A percentile compares a stretch with the other conserved stretches of the same genome.
Conservation (phyloP, 106 monocot genomes). For the Dioscorea dumetorum region DNA sequence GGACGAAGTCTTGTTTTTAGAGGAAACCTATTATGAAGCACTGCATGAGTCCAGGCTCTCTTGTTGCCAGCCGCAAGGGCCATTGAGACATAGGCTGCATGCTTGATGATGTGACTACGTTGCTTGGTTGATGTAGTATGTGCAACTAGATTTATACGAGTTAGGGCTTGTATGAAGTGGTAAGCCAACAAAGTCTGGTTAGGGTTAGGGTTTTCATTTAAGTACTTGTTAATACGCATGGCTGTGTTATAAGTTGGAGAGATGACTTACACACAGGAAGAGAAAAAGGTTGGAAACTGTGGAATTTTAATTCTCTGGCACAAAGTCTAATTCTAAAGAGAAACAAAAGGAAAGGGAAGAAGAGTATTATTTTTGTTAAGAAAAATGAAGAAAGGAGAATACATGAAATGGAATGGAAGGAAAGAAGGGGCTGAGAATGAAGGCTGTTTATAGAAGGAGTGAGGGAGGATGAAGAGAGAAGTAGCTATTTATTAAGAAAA, state of each 20-base stretch:
- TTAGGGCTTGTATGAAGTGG: conserved; percentile 6
- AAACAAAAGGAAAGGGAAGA: not conserved
- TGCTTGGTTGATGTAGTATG: not conserved
- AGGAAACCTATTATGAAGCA: not conserved
- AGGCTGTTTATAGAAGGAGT: too few species aligned
- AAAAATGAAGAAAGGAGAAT: too few species aligned
- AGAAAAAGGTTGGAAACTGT: not conserved
- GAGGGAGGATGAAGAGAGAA: too few species aligned
- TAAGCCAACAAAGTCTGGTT: not conserved
- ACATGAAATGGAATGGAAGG: too few species aligned
- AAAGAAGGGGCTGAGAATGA: too few species aligned
- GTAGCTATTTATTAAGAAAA: too few species aligned
- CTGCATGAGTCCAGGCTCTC: conserved; percentile 5
- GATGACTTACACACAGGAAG: not conserved
- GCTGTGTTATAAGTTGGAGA: not conserved
- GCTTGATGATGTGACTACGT: conserved; percentile 4
- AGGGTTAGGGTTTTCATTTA: conserved; percentile 3
- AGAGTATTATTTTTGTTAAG: not conserved
- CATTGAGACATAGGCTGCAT: conserved; percentile 11
- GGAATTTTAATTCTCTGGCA: not conserved
- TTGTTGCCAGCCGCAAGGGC: not conserved
- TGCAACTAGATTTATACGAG: not conserved
- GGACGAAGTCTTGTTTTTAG: not conserved
- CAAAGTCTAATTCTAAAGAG: not conserved
- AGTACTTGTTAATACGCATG: not conserved